Conservation (phyloP, 345 rosid genomes). For the Camelina hispida region DNA sequence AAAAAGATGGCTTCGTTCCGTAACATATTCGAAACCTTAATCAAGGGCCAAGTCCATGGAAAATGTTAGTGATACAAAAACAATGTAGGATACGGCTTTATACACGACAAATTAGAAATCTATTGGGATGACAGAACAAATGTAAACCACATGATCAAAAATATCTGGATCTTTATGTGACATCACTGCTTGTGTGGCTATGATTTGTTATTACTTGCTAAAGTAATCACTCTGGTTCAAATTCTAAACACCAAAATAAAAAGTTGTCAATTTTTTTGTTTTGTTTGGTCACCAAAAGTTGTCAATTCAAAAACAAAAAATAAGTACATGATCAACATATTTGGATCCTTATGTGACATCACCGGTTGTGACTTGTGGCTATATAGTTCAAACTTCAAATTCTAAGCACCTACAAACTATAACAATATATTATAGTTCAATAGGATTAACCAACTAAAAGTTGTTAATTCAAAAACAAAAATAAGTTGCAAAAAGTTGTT, state of each 20-base stretch:
- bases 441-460: neutral
- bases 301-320: no score
- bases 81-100: neutral
- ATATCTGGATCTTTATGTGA: neutral
- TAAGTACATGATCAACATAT: no score
- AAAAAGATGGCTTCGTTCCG: conserved; percentile 1
- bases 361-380: no score
- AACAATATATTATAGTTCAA: neutral
- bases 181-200: neutral
- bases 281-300: no score
- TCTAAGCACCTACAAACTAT: neutral
- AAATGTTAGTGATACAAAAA: neutral
- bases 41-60: neutral
- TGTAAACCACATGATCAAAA: neutral
- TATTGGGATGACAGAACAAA: neutral
- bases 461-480: neutral
- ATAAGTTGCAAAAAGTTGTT: neutral
- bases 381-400: neutral
- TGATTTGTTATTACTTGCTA: neutral
- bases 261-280: no score
- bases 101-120: neutral
- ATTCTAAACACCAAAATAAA: neutral
- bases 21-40: neutral
- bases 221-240: neutral
- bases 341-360: neutral